Base-by-base conservation (phyloP, 2,329 filamentous ascomycete genomes). In the Saccharata proteae region DNA sequence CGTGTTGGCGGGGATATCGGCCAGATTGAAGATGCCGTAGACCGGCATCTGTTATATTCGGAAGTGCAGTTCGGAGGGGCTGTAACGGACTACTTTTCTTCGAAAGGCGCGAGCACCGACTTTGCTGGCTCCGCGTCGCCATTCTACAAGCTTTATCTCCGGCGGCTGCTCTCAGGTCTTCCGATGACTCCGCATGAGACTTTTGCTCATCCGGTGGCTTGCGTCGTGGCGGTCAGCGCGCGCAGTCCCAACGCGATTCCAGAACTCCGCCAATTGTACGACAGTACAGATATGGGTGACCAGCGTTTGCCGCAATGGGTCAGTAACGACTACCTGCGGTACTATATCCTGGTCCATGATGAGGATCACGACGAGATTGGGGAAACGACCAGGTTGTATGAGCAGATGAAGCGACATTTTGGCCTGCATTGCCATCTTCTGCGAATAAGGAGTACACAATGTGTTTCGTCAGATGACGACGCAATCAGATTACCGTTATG, bases 371-470 rank as follows among this genome's bases (percentile, higher is more conserved):
- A 93, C 48, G 86, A 98, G 51, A 93, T 96, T 38, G 74, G 74
- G 21, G 80, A 85, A 56, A 93, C 86, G 9, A 88, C 88, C 55
- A 73, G 76, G 12, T 65, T 96, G 16, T 98, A 93, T 55, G 90
- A 98, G 45, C 84, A 94, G 55, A 98, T 98, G 92, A 98, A 96
- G 58, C 76, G 90, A n/a, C 84, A 94, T 57, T 83, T 98, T 41
- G 90, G 90, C 2, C 64, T 96, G 28, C 86, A 98, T 56, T 98
- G 90, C 51, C 90, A 98, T 57, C 66, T 98, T 8, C 65, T 98
- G 19, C 69, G 92, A 40, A 62, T 98, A 30, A 73, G 88, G 43
- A 92, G 83, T 46, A 80, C 75, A 21, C 80, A 85, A 49, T 88
- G 84, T 53, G 77, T 83, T 20, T 75, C 86, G 40, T 86, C 84